Base-by-base conservation (phyloP, 257 asterid species). In the Jaltomata sinuosa region DNA sequence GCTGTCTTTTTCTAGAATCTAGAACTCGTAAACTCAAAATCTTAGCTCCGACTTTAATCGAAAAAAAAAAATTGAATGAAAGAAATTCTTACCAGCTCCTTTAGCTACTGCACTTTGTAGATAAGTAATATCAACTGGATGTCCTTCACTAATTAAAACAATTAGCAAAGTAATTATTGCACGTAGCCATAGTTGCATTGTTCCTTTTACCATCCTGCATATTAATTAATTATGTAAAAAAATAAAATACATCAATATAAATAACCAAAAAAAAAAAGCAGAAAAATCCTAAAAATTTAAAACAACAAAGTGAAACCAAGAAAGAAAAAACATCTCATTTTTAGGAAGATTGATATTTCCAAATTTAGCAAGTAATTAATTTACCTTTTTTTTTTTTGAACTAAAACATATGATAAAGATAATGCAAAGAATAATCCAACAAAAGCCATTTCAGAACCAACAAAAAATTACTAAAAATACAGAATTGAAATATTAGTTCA, bases 61-160 rank as follows among this genome's bases (percentile, higher is more conserved):
- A 18, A 6, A 55, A 1, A 12, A 36, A 11, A 45, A 52, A 6
- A 25, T 50, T 49, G n/a, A 50, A 1, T 52, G 9, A 52, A 3
- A 42, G 0, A 31, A 12, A 52, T 6, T 54, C 61, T 83, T 42
- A 89, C 90, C 91, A 55, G 91, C 91, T 79, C 91, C 91, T 87
- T 87, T 89, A 18, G 85, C 86, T 40, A 87, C 90, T 22, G 91
- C 91, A 77, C 71, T 68, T 22, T 68, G 50, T 19, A 68, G 49
- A 34, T 68, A 68, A 82, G 91, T 89, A 38, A 89, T 89, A 45
- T 83, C 87, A 22, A 89, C 90, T 22, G 84, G 45, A 68, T 84
- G 87, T 11, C 88, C 87, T 84, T 89, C 87, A 21, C 67, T 29
- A 82, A 55, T 68, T 40, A 87, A 83, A 83, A 85, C 54, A 69